Percentiles rank a stretch among this genome's conserved stretches.
These are phyloP conservation scores for Pachysandra terminalis DNA, from an alignment of 164 flowering plant species.

Conservation along the genomic window DNA sequence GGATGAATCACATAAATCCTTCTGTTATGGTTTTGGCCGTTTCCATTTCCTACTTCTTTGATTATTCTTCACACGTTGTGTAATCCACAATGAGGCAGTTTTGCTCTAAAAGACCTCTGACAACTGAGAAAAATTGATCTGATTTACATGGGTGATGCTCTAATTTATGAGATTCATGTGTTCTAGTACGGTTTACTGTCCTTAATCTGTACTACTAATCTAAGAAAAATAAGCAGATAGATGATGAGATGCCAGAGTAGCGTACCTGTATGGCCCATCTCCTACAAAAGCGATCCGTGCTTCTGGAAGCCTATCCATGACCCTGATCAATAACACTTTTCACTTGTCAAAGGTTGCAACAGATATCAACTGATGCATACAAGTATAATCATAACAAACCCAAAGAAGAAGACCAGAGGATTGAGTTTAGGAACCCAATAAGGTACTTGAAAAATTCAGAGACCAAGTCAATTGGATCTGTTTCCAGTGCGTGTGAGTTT, in stretches of 20 bases:
- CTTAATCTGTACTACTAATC: background rate
- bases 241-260: constrained; percentile 1
- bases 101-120: too few species aligned
- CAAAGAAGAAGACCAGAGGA: background rate
- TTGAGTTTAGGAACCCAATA: background rate
- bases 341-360: constrained; percentile 15
- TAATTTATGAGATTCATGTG: background rate
- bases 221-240: background rate
- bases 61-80: too few species aligned
- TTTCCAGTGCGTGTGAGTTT: background rate
- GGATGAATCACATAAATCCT: too few species aligned
- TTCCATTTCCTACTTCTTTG: too few species aligned
- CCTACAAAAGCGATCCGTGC: constrained; percentile 94
- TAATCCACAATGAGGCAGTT: too few species aligned
- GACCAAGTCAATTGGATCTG: background rate
- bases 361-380: background rate
- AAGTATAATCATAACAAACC: background rate
- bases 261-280: constrained; percentile 95
- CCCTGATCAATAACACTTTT: constrained; percentile 41
- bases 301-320: constrained; percentile 88
- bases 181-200: too few species aligned
- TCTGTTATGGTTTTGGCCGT: too few species aligned
- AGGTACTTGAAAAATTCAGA: background rate
- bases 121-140: too few species aligned
- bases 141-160: background rate